These are phyloP conservation scores for Cladosporium sp. DNA, from an alignment of 2,329 filamentous ascomycete genomes.

Conservation along the genomic window DNA sequence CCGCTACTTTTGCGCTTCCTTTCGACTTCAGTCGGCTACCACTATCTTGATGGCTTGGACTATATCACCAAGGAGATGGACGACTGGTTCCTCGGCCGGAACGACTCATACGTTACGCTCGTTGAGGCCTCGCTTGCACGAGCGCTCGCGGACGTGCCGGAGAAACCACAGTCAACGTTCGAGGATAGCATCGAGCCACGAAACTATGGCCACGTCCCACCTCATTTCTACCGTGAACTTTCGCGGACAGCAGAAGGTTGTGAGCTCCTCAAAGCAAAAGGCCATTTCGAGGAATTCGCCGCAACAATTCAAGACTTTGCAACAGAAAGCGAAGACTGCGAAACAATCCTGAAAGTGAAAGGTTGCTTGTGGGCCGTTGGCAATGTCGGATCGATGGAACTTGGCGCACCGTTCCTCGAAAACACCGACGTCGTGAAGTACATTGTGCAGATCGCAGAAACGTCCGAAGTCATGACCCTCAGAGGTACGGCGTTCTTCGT, in stretches of 20 bases:
- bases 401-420: conserved; percentile 91
- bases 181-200: conserved; percentile 49
- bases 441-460: conserved; percentile 85
- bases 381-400: conserved; percentile 97
- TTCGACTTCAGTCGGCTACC: conserved; percentile 94
- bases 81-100: conserved; percentile 96
- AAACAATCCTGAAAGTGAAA: conserved; percentile 90
- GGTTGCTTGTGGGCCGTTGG: conserved; percentile 97
- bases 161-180: conserved; percentile 50
- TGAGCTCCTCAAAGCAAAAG: conserved; percentile 83
- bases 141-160: conserved; percentile 66
- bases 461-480: conserved; percentile 85
- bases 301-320: conserved; percentile 84
- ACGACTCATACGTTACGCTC: conserved; percentile 91
- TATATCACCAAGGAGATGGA: conserved; percentile 99
- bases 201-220: conserved; percentile 70
- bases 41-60: conserved; percentile 93
- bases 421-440: conserved; percentile 82
- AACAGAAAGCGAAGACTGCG: conserved; percentile 79
- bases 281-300: conserved; percentile 93
- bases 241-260: conserved; percentile 92
- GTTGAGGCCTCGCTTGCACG: conserved; percentile 94
- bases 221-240: conserved; percentile 95
- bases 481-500: conserved; percentile 97
- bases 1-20: conserved; percentile 88